Evolutionary conservation across 805 yeast genomes (phyloP), one percentile per base, ranked within the genome.

Genomic region (Candida chauliodis): DNA sequence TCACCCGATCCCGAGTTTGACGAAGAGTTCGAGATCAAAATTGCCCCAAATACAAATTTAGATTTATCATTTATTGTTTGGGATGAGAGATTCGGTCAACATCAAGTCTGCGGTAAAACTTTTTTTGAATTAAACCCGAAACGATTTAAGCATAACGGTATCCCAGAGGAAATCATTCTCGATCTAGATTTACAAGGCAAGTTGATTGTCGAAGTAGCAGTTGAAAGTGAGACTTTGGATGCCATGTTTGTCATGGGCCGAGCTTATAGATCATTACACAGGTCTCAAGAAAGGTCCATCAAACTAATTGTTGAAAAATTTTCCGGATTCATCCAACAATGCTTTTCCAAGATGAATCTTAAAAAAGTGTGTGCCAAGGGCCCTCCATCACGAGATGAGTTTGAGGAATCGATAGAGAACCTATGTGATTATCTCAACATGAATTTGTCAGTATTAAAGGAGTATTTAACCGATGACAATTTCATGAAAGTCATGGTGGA

Each of bases 241-340:
- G 88, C 95, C 1, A 61, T 86, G 7, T 91, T 84, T 51, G 83
- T 81, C 32, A 72, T 91, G 59, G 95, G 95, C 1, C 74, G 82
- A 46, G 81, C 91, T 0, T 76, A 81, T 49, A 65, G 91, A 45
- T 72, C 80, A 1, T 63, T 91, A 20, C 61, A 70, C 22, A 71
- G 89, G 43, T 70, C 81, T 1, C 78, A 79, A 54, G 84, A 84
- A 38, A 74, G 85, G 40, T 76, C 84, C 41, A 72, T 84, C 36
- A 76, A 80, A 40, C 55, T 78, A 41, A 76, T 91, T 45, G 93
- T 86, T 7, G 84, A 77, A 36, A 83, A 84, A 47, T 85, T 89
- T 48, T 68, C 86, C 0, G 63, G 76, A 2, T 80, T 76, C 45
- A 79, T 90, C 36, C 71, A 72, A 29, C 74, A 61, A 46, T 77